Evolutionary conservation across 768 basidiomycete genomes (phyloP).

Genomic region (Trametes gibbosa): DNA sequence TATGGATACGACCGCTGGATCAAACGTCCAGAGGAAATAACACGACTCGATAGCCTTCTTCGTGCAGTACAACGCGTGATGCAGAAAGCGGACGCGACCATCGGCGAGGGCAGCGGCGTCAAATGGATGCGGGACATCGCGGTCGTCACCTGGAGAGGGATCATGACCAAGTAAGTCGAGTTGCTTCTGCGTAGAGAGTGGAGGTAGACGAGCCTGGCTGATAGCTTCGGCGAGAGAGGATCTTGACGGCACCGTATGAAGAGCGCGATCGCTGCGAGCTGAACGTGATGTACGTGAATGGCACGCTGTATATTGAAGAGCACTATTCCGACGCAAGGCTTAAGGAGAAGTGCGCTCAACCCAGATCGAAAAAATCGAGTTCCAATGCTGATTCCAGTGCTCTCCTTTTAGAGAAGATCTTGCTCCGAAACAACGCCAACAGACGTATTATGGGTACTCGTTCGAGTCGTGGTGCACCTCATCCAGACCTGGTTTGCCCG

Average conservation of each 20-base stretch:
- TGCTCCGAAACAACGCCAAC: conserved; percentile 57
- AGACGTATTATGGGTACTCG: conserved; percentile 82
- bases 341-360: conserved; percentile 54
- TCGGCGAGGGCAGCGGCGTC: conserved; percentile 29
- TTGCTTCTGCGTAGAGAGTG: neutral
- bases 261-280: conserved; percentile 75
- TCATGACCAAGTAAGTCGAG: conserved; percentile 72
- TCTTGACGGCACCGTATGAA: conserved; percentile 82
- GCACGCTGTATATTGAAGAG: conserved; percentile 74
- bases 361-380: too few relatives aligned
- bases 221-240: conserved; percentile 48
- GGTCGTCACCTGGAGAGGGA: conserved; percentile 74
- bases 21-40: conserved; percentile 59
- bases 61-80: conserved; percentile 50
- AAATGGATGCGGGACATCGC: conserved; percentile 43
- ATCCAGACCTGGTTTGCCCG: conserved; percentile 25
- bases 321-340: conserved; percentile 59
- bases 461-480: conserved; percentile 87
- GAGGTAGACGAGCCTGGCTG: neutral
- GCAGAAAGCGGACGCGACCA: conserved; percentile 30
- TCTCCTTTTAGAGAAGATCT: conserved; percentile 53
- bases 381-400: too few relatives aligned
- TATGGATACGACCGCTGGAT: conserved; percentile 77
- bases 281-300: conserved; percentile 76
- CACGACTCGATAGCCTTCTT: conserved; percentile 68